Evolutionary conservation across 345 rosid genomes (phyloP), one percentile per base, ranked within the genome.

Genomic region (Citrus maxima): DNA sequence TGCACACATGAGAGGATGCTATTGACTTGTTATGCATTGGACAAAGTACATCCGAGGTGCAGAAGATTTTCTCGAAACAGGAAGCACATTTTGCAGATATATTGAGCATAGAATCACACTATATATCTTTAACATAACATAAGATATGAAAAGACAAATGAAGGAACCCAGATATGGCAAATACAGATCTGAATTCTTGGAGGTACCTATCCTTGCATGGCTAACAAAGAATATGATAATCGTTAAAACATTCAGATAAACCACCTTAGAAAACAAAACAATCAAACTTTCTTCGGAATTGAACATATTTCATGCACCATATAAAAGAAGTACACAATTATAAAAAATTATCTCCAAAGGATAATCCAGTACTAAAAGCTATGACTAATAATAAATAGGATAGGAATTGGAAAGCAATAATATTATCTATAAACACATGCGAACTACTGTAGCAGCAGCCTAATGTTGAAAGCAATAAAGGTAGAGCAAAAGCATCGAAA

Each of bases 131-230:
- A n/a, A n/a, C n/a, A n/a, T n/a, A n/a, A n/a, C n/a, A n/a, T n/a
- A n/a, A n/a, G n/a, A n/a, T n/a, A n/a, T n/a, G n/a, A n/a, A n/a
- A n/a, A n/a, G n/a, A n/a, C n/a, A n/a, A n/a, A n/a, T n/a, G n/a
- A n/a, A n/a, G n/a, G n/a, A n/a, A n/a, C 25, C 9, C 6, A 27
- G 38, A 49, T 37, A 55, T 54, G 28, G 7, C 2, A 37, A 24
- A 24, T 3, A 67, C 67, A 58, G 56, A 58, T 51, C 67, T 27
- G 38, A 82, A 64, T 38, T 38, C 42, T 38, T 38, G 10, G 42
- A 38, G 8, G 42, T 63, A 69, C 13, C 55, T 37, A 42, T 56
- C 73, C 13, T 54, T 64, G 63, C 82, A 30, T 71, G 73, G 76
- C 49, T 19, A 24, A 28, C 70, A 70, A 54, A 62, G 28, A 27